Evolutionary conservation across 78 protist genomes (phyloP).

Genomic region (Salpingoeca rosetta): DNA sequence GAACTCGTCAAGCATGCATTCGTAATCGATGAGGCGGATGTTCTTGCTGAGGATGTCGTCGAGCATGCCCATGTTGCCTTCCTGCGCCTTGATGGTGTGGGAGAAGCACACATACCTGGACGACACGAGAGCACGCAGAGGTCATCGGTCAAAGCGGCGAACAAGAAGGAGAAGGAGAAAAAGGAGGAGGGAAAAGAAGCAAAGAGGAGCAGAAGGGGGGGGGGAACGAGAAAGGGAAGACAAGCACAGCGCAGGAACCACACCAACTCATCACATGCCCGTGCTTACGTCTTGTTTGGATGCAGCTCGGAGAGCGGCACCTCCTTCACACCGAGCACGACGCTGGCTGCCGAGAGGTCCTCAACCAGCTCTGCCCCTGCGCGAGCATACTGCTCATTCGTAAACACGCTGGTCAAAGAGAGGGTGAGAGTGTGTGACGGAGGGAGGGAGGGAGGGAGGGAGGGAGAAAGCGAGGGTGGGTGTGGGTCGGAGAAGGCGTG

Average conservation of each 20-base stretch:
- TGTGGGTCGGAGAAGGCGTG: too few relatives aligned
- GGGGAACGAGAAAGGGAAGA: too few relatives aligned
- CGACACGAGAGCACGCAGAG: background rate
- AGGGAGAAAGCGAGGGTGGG: background rate
- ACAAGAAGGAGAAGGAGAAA: slow-evolving; percentile 30
- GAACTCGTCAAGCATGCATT: slow-evolving; percentile 41
- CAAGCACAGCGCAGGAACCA: too few relatives aligned
- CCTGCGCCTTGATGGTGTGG: slow-evolving; percentile 88
- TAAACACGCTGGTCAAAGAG: background rate
- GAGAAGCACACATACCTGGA: slow-evolving; percentile 25
- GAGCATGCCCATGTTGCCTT: slow-evolving; percentile 79
- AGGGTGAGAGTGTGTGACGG: background rate
- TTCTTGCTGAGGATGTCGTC: slow-evolving; percentile 52
- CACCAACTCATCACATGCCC: too few relatives aligned
- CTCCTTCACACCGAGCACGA: slow-evolving; percentile 81
- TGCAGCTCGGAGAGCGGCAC: slow-evolving; percentile 47
- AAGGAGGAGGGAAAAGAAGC: background rate
- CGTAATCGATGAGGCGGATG: slow-evolving; percentile 83
- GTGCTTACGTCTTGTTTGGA: slow-evolving; percentile 15
- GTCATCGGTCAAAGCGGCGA: background rate
- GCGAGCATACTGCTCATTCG: background rate
- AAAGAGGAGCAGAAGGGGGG: background rate
- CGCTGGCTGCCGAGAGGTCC: slow-evolving; percentile 51
- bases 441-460: background rate
- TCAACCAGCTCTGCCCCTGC: slow-evolving; percentile 75